Conservation (phyloP, 805 yeast genomes). For the Metschnikowia drakensbergensis region DNA sequence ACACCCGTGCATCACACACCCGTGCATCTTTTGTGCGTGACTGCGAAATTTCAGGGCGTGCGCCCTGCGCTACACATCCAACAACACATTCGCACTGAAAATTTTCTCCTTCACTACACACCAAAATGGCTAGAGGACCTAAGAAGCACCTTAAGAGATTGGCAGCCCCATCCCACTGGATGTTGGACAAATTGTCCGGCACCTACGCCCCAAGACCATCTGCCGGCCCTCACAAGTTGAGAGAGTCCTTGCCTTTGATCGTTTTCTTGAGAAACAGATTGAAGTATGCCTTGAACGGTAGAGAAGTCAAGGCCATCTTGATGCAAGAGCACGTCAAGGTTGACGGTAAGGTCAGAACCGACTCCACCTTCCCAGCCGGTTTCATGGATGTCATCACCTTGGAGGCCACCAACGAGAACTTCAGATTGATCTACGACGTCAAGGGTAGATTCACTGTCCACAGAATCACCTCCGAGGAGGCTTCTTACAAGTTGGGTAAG, state of each 20-base stretch:
- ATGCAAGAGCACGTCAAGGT: conserved; percentile 34
- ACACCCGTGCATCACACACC: too few relatives aligned
- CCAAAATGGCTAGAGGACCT: conserved; percentile 75
- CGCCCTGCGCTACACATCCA: conserved; percentile 7
- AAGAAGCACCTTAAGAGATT: conserved; percentile 36
- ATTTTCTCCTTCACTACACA: conserved; percentile 11
- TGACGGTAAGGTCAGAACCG: conserved; percentile 34
- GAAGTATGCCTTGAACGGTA: conserved; percentile 33
- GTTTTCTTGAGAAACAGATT: conserved; percentile 34
- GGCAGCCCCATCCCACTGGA: conserved; percentile 38
- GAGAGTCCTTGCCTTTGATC: conserved; percentile 33
- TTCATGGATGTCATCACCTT: conserved; percentile 31
- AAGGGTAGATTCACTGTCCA: conserved; percentile 99
- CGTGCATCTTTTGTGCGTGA: too few relatives aligned
- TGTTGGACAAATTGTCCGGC: conserved; percentile 37
- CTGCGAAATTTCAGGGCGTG: conserved; percentile 4
- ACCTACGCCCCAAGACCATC: conserved; percentile 35
- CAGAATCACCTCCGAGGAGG: conserved; percentile 99
- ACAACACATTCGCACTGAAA: conserved; percentile 5
- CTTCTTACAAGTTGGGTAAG: conserved; percentile 95
- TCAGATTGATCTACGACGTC: conserved; percentile 97
- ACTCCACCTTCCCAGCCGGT: conserved; percentile 32
- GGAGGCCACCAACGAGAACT: conserved; percentile 54
- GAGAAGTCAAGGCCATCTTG: conserved; percentile 34
- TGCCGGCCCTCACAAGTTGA: conserved; percentile 34